A percentile compares a stretch with the other conserved stretches of the same genome.
These are phyloP conservation scores for Calonectria pteridis DNA, from an alignment of 2,329 filamentous ascomycete genomes.

Conservation along the genomic window DNA sequence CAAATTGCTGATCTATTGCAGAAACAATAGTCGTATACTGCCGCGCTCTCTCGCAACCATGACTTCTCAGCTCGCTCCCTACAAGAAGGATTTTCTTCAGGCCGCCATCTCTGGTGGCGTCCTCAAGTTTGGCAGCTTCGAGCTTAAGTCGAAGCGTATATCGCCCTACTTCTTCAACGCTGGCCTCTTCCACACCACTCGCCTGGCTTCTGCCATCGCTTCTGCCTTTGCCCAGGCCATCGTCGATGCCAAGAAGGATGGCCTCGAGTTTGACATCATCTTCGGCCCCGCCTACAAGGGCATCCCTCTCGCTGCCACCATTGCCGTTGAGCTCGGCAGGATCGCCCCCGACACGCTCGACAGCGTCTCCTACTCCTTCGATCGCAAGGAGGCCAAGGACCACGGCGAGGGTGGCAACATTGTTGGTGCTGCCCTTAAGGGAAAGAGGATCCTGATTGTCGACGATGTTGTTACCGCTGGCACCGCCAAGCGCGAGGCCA, in stretches of 20 bases:
- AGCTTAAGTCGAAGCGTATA: conserved; percentile 90
- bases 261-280: conserved; percentile 81
- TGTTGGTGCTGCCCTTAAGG: conserved; percentile 86
- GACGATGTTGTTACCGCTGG: conserved; percentile 98
- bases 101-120: conserved; percentile 76
- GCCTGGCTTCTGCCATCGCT: conserved; percentile 81
- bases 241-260: conserved; percentile 58
- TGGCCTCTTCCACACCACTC: conserved; percentile 86
- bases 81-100: conserved; percentile 80
- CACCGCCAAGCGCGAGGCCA: conserved; percentile 92
- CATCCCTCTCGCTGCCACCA: conserved; percentile 87
- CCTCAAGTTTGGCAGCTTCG: conserved; percentile 86
- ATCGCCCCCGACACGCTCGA: conserved; percentile 76
- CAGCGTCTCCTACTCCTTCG: conserved; percentile 85
- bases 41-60: conserved; percentile 46
- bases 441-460: conserved; percentile 88
- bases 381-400: conserved; percentile 96
- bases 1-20: neutral
- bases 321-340: conserved; percentile 80
- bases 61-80: conserved; percentile 64
- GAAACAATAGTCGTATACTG: neutral
- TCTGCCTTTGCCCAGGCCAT: conserved; percentile 83
- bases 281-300: conserved; percentile 98
- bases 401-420: conserved; percentile 96
- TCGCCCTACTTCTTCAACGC: conserved; percentile 99